A percentile compares a stretch with the other conserved stretches of the same genome.
These are phyloP conservation scores for Kuraishia piskuri DNA, from an alignment of 805 yeast genomes.

Conservation along the genomic window DNA sequence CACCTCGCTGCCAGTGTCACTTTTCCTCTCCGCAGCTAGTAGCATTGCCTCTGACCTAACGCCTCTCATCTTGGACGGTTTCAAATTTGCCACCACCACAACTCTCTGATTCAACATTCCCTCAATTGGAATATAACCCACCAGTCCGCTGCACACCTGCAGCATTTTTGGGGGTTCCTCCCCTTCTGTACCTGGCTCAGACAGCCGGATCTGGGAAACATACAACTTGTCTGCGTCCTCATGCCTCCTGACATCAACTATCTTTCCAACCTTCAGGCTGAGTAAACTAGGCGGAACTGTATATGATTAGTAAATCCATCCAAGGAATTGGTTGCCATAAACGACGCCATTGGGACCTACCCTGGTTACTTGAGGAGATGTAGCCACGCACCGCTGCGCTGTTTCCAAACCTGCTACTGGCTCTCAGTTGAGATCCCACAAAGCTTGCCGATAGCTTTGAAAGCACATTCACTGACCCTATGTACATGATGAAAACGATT, in stretches of 20 bases:
- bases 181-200: slow-evolving; percentile 6
- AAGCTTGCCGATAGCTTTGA: neutral
- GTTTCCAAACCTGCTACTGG: neutral
- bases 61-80: slow-evolving; percentile 57
- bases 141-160: slow-evolving; percentile 56
- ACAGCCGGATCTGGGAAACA: slow-evolving; percentile 39
- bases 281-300: slow-evolving; percentile 6
- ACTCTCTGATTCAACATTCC: slow-evolving; percentile 32
- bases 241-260: slow-evolving; percentile 36
- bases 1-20: slow-evolving; percentile 20
- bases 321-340: too few relatives aligned
- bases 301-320: too few relatives aligned
- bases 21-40: slow-evolving; percentile 37
- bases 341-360: neutral
- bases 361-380: neutral
- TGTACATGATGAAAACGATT: neutral
- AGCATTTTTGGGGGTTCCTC: slow-evolving; percentile 10
- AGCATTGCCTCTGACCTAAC: slow-evolving; percentile 57
- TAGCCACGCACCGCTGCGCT: neutral
- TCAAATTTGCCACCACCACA: slow-evolving; percentile 48
- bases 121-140: slow-evolving; percentile 29
- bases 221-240: slow-evolving; percentile 52
- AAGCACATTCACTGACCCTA: neutral
- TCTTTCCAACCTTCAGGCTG: slow-evolving; percentile 36
- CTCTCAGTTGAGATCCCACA: neutral